Conservation (phyloP, 352 stramenopile genomes). For the Stramenopiles sp. region DNA sequence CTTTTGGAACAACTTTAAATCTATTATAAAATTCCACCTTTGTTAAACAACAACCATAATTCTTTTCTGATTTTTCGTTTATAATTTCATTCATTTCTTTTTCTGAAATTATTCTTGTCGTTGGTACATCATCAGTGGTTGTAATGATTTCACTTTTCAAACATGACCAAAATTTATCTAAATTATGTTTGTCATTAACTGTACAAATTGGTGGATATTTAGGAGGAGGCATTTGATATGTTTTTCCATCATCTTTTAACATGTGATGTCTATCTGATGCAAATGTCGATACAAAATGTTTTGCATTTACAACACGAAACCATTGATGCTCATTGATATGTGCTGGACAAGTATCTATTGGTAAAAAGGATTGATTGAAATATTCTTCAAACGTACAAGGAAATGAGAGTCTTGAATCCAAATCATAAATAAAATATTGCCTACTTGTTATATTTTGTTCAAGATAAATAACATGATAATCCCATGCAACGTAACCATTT, state of each 20-base stretch:
- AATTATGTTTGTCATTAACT: neutral
- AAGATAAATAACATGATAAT: neutral
- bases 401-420: neutral
- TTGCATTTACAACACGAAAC: neutral
- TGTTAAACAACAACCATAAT: no score
- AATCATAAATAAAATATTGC: neutral
- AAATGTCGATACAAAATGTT: neutral
- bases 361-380: neutral
- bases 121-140: no score
- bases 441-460: neutral
- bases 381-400: neutral
- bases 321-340: neutral
- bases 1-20: no score
- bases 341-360: no score
- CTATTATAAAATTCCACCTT: no score
- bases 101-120: no score
- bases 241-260: neutral
- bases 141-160: no score
- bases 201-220: neutral
- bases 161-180: slow-evolving; percentile 3
- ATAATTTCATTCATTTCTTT: no score
- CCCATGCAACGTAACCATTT: neutral
- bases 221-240: neutral
- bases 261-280: neutral
- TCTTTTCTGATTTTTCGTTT: no score